phyloP scores from a whole-genome alignment of 2,329 filamentous ascomycete genomes.

The Fusarium abutilonis region DNA sequence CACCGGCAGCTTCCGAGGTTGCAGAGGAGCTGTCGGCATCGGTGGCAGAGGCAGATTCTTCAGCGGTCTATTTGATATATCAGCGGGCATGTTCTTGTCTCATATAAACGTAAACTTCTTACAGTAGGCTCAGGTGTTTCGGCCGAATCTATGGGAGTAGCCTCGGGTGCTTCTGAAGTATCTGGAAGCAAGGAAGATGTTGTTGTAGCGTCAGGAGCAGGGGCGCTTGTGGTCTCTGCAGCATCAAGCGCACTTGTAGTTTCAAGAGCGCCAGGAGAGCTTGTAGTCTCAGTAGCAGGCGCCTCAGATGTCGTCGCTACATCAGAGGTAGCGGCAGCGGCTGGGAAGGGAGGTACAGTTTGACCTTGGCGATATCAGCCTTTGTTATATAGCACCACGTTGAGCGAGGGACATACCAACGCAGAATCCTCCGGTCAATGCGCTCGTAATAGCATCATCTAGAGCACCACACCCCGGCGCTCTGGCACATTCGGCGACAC shows the following conservation, averaged over 20 bases:
- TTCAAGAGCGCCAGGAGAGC: background rate
- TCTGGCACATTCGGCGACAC: conserved; percentile 55
- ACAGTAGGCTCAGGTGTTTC: conserved; percentile 28
- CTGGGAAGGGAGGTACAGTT: conserved; percentile 18
- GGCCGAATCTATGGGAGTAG: conserved; percentile 2
- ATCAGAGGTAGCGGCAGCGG: conserved; percentile 17
- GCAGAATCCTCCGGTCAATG: conserved; percentile 39
- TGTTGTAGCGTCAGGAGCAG: conserved; percentile 7
- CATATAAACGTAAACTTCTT: conserved; percentile 6
- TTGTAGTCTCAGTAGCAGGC: conserved; percentile 10
- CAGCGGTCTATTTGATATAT: conserved; percentile 22
- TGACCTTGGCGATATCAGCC: conserved; percentile 28
- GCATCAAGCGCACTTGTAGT: background rate
- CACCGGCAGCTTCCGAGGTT: conserved; percentile 23
- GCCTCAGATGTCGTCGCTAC: conserved; percentile 18
- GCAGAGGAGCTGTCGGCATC: conserved; percentile 26
- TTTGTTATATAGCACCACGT: background rate
- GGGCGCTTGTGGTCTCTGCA: background rate
- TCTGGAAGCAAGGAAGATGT: conserved; percentile 7
- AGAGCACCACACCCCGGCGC: conserved; percentile 39
- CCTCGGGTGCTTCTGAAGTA: conserved; percentile 14
- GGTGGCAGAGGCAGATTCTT: conserved; percentile 29
- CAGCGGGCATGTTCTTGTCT: conserved; percentile 1
- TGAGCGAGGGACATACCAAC: conserved; percentile 29
- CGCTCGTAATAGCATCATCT: conserved; percentile 32